Evolutionary conservation across 164 flowering plant species (phyloP).

Genomic region (Stephania japonica): DNA sequence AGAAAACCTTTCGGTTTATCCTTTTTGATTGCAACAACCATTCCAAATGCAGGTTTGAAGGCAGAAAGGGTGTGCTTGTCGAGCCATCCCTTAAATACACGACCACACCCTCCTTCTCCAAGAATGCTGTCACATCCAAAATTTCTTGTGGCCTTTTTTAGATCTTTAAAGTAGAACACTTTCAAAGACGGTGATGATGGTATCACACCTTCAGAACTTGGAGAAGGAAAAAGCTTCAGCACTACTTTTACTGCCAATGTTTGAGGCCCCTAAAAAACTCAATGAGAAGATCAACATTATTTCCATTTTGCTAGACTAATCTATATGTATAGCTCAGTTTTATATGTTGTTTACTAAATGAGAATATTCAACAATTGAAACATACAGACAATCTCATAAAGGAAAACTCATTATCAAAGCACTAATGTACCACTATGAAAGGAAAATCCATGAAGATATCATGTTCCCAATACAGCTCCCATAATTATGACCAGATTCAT

Average conservation of each 20-base stretch:
- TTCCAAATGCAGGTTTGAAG: conserved; percentile 65
- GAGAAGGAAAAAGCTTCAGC: conserved; percentile 40
- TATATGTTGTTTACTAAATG: no score
- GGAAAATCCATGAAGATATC: no score
- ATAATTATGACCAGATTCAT: no score
- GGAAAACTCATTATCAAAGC: no score
- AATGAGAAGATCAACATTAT: no score
- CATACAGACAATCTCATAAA: no score
- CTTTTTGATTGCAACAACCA: conserved; percentile 80
- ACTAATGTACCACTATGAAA: no score
- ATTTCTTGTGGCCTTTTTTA: conserved; percentile 73
- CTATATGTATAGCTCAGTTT: no score
- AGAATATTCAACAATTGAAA: no score
- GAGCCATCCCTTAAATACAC: conserved; percentile 88
- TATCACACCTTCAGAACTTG: conserved; percentile 69
- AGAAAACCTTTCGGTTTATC: conserved; percentile 78
- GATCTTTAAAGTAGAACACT: conserved; percentile 59
- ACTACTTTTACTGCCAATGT: conserved; percentile 29
- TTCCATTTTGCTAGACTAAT: no score
- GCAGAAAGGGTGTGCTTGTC: conserved; percentile 63
- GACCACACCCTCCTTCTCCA: conserved; percentile 91
- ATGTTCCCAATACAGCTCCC: no score
- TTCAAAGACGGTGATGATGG: conserved; percentile 55
- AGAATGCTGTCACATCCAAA: conserved; percentile 77
- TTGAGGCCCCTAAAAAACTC: conserved; percentile 37